Evolutionary conservation across 2,329 filamentous ascomycete species (phyloP), one percentile per base, ranked within the genome.

Genomic region (Proliferodiscus dingleyae): DNA sequence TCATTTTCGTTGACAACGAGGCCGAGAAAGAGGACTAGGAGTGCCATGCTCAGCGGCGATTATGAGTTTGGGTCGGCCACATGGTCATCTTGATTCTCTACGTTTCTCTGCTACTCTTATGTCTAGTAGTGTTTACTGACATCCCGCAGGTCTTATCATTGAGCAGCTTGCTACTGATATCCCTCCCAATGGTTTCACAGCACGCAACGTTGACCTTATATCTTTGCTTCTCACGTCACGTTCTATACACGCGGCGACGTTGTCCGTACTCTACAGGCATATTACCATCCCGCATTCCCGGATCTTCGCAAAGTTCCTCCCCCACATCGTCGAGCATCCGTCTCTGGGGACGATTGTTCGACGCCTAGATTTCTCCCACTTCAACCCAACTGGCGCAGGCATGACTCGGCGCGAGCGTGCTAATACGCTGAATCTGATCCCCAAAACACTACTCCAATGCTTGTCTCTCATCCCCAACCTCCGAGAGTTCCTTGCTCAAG

Each of bases 201-300:
- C 83, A 30, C 83, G 87, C 53, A 91, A 91, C 62, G 76, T 84
- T 46, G 87, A 91, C 62, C 71, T 91, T 48, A 83, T 89, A 70
- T 80, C 85, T 15, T 77, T 89, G 52, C 73, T 91, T 29, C 68
- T 89, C 52, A 81, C 85, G n/a, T 91, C 85, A n/a, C 80, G 78
- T 61, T 78, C 79, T 23, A 71, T 91, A 49, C 83, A 91, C 61
- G 76, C 77, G 21, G 83, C 83, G 16, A 90, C 87, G 3, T 70
- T 90, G 26, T 77, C 79, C 55, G 85, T 86, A 5, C 75, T 93
- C 39, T 91, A 91, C 69, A 77, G 80, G 54, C 81, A 87, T 63
- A 85, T 91, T 64, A 89, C 85, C 34, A 85, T 91, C 55, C 87
- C 87, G 5, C 87, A 90, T 71, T 91, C 87, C 21, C 74, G 81